phyloP scores from a whole-genome alignment of 345 rosid genomes.

The Populus davidiana region DNA sequence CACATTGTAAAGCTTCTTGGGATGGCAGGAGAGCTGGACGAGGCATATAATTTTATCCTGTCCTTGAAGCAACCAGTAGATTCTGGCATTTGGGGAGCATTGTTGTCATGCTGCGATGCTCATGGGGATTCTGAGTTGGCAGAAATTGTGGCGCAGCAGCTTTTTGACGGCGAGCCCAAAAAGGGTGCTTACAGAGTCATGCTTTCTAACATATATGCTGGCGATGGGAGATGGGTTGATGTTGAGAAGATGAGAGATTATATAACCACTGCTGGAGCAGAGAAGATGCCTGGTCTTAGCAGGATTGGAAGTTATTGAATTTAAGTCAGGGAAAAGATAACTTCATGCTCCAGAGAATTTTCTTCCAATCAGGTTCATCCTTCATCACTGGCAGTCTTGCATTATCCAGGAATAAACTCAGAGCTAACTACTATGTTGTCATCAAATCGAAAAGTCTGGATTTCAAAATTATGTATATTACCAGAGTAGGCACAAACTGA shows the following conservation, averaged over 20 bases:
- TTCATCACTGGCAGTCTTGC: not conserved
- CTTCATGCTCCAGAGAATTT: not conserved
- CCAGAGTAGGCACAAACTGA: not conserved
- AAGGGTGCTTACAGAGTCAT: slow-evolving; percentile 64
- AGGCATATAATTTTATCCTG: slow-evolving; percentile 55
- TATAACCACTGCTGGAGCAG: slow-evolving; percentile 25
- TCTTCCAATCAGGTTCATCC: not conserved
- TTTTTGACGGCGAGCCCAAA: slow-evolving; percentile 45
- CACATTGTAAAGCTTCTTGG: slow-evolving; percentile 82
- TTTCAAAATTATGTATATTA: not conserved
- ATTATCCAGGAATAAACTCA: not conserved
- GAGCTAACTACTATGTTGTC: not conserved
- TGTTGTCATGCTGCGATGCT: slow-evolving; percentile 72
- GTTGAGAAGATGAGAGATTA: slow-evolving; percentile 54
- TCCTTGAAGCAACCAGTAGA: slow-evolving; percentile 63
- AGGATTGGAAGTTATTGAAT: slow-evolving; percentile 39
- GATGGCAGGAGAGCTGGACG: slow-evolving; percentile 61
- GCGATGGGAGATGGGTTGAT: slow-evolving; percentile 71
- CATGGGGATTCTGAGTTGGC: slow-evolving; percentile 60
- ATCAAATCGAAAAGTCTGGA: not conserved
- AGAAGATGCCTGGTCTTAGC: slow-evolving; percentile 60
- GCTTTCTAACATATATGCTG: slow-evolving; percentile 74
- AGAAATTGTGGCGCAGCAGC: slow-evolving; percentile 54
- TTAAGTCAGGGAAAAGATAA: not conserved
- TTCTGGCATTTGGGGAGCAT: slow-evolving; percentile 74